Base-by-base conservation (phyloP, 176 grass and related monocot genomes). In the Lolium perenne region DNA sequence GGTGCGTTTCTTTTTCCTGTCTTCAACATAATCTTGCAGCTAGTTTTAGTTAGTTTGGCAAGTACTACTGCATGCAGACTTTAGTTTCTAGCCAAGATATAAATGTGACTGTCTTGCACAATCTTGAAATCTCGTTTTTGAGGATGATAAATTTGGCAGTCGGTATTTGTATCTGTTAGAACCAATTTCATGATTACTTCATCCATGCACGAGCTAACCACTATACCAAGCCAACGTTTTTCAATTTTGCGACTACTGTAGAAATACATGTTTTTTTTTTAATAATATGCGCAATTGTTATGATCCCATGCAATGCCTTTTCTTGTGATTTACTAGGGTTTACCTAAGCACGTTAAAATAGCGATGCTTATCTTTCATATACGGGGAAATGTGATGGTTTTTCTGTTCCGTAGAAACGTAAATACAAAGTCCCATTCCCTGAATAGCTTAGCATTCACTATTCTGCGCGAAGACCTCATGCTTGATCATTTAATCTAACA, bases 1-100 rank as follows among this genome's bases (percentile, higher is more conserved):
- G 96, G 96, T 98, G 86, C 70, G 50, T 73, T 79, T 82, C 83
- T 59, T 64, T 48, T 51, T 21, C 4, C 26, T 9, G n/a, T 82
- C 63, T 41, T 10, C 7, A 11, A n/a, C 7, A 12, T 65, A 38
- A 6, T 74, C 16, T 80, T 54, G 12, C 57, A 43, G 49, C 26
- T 59, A 41, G 6, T 29, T 13, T 56, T 59, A 32, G 20, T 51
- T 65, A 13, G 7, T 49, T 79, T 16, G 50, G 7, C 7, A 21
- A 61, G 38, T 61, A 16, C 43, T 56, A 45, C 2, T 3, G 0
- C 56, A 79, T 70, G 50, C 40, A 58, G 18, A 41, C 23, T 41
- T 80, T 64, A 38, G 23, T 86, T 16, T 22, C 21, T 35, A 15
- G 63, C 26, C 25, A 46, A 70, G 21, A 59, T 71, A 62, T 60